Evolutionary conservation across 2,329 filamentous ascomycete species (phyloP).

Genomic region (Monosporascus sp.): DNA sequence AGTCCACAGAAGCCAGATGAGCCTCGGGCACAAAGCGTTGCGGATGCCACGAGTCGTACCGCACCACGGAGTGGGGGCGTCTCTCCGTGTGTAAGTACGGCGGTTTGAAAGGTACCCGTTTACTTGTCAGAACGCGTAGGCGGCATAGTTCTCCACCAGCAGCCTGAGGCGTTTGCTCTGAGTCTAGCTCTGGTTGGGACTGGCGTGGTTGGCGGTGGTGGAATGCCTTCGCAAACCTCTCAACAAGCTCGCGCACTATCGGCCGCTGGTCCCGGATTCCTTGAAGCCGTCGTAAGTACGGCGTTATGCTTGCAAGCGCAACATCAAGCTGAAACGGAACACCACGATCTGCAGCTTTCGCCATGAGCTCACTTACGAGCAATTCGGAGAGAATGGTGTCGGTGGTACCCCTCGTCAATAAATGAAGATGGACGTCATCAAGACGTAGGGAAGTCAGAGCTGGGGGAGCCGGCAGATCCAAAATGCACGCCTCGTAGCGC

Average conservation of each 20-base stretch:
- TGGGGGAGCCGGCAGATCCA: constrained; percentile 5
- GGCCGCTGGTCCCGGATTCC: neutral
- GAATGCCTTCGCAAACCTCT: constrained; percentile 2
- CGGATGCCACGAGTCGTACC: constrained; percentile 10
- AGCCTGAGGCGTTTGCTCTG: neutral
- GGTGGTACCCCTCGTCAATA: neutral
- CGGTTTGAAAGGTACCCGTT: constrained; percentile 3
- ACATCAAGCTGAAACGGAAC: constrained; percentile 7
- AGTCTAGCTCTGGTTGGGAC: neutral
- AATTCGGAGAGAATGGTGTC: constrained; percentile 4
- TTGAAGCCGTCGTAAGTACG: neutral
- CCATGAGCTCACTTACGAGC: constrained; percentile 6
- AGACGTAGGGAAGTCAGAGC: constrained; percentile 5
- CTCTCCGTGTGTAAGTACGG: constrained; percentile 7
- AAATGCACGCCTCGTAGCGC: neutral
- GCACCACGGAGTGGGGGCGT: constrained; percentile 4
- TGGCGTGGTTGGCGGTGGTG: constrained; percentile 2
- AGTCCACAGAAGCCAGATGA: neutral
- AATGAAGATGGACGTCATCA: neutral
- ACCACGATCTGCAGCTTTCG: constrained; percentile 3
- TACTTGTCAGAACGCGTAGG: constrained; percentile 9
- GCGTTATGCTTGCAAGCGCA: constrained; percentile 1
- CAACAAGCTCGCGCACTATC: neutral
- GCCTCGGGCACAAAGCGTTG: constrained; percentile 3
- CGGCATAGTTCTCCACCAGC: neutral